These are phyloP conservation scores for Rhizopus sp. DNA, from an alignment of 371 early-diverging fungal species.

Conservation along the genomic window DNA sequence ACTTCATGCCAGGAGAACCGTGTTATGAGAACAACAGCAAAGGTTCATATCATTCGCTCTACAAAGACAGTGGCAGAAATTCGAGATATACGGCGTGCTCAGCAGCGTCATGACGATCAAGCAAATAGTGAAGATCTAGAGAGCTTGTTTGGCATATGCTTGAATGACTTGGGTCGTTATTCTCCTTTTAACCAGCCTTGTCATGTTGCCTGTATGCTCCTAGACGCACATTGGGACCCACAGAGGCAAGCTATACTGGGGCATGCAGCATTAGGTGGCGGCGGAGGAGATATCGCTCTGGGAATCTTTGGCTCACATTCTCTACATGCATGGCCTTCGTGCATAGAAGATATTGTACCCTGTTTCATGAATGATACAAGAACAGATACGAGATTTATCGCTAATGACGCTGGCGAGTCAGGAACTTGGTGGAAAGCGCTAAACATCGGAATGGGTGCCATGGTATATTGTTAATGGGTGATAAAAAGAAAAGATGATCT, in stretches of 20 bases:
- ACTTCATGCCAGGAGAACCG: conserved; percentile 39
- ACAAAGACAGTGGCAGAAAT: conserved; percentile 53
- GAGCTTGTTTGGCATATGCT: conserved; percentile 47
- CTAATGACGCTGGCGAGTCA: conserved; percentile 63
- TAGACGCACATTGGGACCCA: conserved; percentile 65
- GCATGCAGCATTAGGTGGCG: conserved; percentile 73
- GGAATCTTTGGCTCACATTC: conserved; percentile 74
- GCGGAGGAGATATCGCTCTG: conserved; percentile 43
- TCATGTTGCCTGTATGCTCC: conserved; percentile 56
- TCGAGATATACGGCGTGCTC: conserved; percentile 57
- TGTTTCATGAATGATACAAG: conserved; percentile 57
- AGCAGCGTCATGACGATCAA: conserved; percentile 48
- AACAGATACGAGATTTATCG: conserved; percentile 55
- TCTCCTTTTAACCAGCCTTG: conserved; percentile 42
- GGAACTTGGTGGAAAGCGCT: conserved; percentile 59
- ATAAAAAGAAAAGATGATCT: neutral
- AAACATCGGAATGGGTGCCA: conserved; percentile 74
- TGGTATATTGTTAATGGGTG: conserved; percentile 24
- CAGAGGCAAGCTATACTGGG: conserved; percentile 48
- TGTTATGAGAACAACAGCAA: conserved; percentile 50
- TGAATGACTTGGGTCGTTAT: conserved; percentile 46
- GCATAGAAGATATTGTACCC: conserved; percentile 59
- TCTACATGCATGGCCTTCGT: conserved; percentile 65
- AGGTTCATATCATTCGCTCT: conserved; percentile 60
- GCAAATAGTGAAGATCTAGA: conserved; percentile 24